Base-by-base conservation (phyloP, 2,329 filamentous ascomycete genomes). In the Orbilia javanica region DNA sequence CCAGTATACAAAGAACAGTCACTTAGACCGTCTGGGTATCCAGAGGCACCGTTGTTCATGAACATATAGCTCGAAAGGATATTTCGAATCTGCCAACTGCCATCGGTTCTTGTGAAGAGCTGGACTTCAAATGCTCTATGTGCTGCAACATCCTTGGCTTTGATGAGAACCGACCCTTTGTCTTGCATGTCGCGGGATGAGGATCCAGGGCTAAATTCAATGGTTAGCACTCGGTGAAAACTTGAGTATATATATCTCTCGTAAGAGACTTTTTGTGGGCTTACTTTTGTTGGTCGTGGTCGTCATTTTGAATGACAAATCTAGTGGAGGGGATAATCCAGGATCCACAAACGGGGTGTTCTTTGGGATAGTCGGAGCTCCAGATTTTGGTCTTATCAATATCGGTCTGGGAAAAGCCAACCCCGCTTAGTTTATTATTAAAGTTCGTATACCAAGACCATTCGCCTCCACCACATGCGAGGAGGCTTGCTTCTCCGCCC, bases 381-480 rank as follows among this genome's bases (percentile, higher is more conserved):
- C 82, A 83, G 29, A 83, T 80, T 76, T 83, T 83, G 4, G 82
- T 79, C 60, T 82, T 82, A 13, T 80, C 79, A 18, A 83, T 80
- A 53, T 82, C 82, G 5, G 68, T 39, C 7, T 74, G 22, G 0
- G 80, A 81, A 27, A 83, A 78, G 1, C 82, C 82, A 7, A 77
- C 80, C 0, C 65, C 74, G 22, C 65, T 75, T 1, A 83, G 73
- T 20, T 81, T 68, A 25, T 62, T 81, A 44, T 82, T 79, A 36
- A 83, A 80, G 34, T 83, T 83, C 4, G 82, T 83, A 31, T 83
- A 83, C 82, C 81, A 82, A n/a, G 79, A 82, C 81, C 81, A 81
- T 36, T 80, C 68, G 0, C 81, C 82, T 1, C 82, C 82, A 25
- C 78, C 73, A 29, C 82, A 82, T 48, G 82, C 82, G 15, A 82